Percentiles rank a stretch among this genome's conserved stretches.
Conservation (phyloP, 305 asterid genomes). For the Coffea humblotiana region DNA sequence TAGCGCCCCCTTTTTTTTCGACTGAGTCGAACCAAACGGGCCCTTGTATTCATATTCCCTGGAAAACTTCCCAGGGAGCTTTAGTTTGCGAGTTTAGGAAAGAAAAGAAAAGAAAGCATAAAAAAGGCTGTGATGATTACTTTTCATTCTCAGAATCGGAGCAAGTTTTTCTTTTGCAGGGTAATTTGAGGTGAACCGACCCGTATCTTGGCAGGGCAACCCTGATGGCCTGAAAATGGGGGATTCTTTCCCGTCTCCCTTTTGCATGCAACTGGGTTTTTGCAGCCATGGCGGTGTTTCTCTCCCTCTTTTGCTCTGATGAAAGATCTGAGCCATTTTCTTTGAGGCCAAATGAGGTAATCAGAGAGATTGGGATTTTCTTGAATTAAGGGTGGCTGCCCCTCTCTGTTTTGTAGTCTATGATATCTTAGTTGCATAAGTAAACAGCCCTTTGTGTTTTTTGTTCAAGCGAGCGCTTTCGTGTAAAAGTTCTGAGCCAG, state of each 20-base stretch:
- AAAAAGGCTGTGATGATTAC: not conserved
- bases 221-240: conserved; percentile 1
- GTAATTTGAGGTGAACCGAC: conserved; percentile 12
- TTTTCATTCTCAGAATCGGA: not conserved
- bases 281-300: conserved; percentile 42
- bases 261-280: conserved; percentile 25
- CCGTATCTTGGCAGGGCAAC: conserved; percentile 46
- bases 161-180: not conserved
- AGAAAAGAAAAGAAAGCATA: not conserved
- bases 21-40: not conserved
- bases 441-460: not conserved
- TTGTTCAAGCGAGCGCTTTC: not conserved
- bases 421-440: not conserved
- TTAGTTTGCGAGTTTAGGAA: not conserved
- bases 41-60: not conserved
- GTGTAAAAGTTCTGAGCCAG: no score
- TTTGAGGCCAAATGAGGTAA: not conserved
- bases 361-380: conserved; percentile 14
- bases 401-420: not conserved
- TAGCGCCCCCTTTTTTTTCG: not conserved
- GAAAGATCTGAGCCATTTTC: conserved; percentile 9
- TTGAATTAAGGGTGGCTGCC: not conserved
- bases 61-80: not conserved
- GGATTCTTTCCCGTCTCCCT: not conserved
- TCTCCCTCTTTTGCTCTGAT: conserved; percentile 14